A percentile compares a stretch with the other conserved stretches of the same genome.
phyloP scores from a whole-genome alignment of 2,329 filamentous ascomycete species.

The Chalara sp. region DNA sequence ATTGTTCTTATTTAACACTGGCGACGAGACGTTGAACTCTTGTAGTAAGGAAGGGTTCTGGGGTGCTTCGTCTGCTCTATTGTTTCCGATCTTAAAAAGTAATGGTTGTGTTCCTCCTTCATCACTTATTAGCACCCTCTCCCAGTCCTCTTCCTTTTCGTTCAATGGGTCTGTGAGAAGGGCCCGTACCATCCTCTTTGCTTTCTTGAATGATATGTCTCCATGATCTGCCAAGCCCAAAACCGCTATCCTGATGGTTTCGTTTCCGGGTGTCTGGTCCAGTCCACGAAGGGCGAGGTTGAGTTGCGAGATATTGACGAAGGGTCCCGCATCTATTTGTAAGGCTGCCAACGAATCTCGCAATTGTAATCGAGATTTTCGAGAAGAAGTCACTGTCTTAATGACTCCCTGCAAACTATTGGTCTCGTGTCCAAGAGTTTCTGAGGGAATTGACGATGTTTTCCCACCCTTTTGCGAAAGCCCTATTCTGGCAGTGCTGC shows the following conservation, averaged over 20 bases:
- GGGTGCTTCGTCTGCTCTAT: conserved; percentile 21
- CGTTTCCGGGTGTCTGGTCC: conserved; percentile 47
- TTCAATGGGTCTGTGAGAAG: conserved; percentile 65
- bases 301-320: conserved; percentile 62
- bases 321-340: conserved; percentile 51
- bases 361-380: conserved; percentile 15
- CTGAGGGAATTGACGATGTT: too few relatives aligned
- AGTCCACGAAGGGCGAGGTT: conserved; percentile 65
- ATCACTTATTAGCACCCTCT: conserved; percentile 44
- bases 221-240: conserved; percentile 36
- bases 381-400: too few relatives aligned
- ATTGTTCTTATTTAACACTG: conserved; percentile 51
- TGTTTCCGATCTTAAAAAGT: conserved; percentile 49
- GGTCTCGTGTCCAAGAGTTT: too few relatives aligned
- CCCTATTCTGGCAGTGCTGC: too few relatives aligned
- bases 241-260: conserved; percentile 53
- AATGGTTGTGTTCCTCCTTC: conserved; percentile 46
- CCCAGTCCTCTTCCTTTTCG: conserved; percentile 57
- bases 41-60: conserved; percentile 41
- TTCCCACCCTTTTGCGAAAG: too few relatives aligned
- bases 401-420: too few relatives aligned
- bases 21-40: conserved; percentile 57
- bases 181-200: conserved; percentile 60
- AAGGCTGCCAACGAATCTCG: conserved; percentile 46
- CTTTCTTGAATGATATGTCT: conserved; percentile 36